Base-by-base conservation (phyloP, 495 filamentous ascomycete species). In the Penicillium desertorum region DNA sequence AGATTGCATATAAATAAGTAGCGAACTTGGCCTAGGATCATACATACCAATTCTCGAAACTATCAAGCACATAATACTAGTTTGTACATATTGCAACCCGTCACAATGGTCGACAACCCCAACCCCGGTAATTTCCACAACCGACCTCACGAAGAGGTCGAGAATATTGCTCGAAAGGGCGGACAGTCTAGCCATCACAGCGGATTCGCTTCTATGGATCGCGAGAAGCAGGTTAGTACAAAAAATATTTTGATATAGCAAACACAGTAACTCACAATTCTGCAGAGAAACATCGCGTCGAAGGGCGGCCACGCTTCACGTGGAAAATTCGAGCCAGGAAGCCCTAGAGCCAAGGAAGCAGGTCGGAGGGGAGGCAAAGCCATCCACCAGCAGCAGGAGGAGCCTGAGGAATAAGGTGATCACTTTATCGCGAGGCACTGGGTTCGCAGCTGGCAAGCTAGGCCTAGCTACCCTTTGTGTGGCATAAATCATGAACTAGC, bases 111-210 rank as follows among this genome's bases (percentile, higher is more conserved):
- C 10, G 12, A 34, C 27, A 63, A 63, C 63, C 67, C 65, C 54
- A 88, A 88, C 66, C 83, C 82, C 49, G 78, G 81, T 32, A 85
- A 86, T 67, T 86, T 86, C 64, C 79, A 80, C 75, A 87, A 87
- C 76, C 81, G 83, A 54, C 72, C 81, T 45, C 76, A 79, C 56
- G 81, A 84, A 45, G 80, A 87, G 57, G 82, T 86, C 8, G 65
- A 70, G 37, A 74, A 76, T 12, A 80, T 83, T 49, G 85, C 81
- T 4, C 59, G 64, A 3, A 82, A 83, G 68, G 82, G 79, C 9
- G 81, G 80, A 34, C 70, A 76, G 48, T 69, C 79, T 23, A 75
- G 72, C 53, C 62, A 70, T 54, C 19, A 39, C 3, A 63, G 68
- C 32, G 71, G 72, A 12, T 75, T 76, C 55, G 67, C 66, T 11